Evolutionary conservation across 106 monocot genomes (phyloP), one percentile per base, ranked within the genome.

Genomic region (Hemerocallis citrina): DNA sequence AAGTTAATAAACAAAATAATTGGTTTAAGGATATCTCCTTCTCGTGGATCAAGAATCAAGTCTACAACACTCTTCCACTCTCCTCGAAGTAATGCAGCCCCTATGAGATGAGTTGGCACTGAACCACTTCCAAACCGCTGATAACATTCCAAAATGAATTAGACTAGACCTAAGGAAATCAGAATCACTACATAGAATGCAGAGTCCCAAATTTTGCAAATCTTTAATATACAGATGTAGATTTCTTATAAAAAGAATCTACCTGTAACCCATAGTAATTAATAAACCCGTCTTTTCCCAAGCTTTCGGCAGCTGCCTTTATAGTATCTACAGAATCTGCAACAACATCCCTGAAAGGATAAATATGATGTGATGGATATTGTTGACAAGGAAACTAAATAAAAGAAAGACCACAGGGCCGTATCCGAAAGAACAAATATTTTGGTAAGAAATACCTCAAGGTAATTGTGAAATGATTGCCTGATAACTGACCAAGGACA

Each of bases 111-210:
- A 56, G 98, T 98, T 64, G 98, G 98, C 57, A 98, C 72, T 25
- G 92, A 91, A 63, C 98, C 98, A 76, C 92, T 92, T 81, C 98
- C 98, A 82, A 98, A 98, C 34, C 98, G 84, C 98, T 98, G 49
- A 61, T 24, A 58, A 10, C 40, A 39, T 72, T 64, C 29, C 42
- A 70, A 65, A 59, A 29, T 48, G 16, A 63, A 27, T 52, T 22
- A 54, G n/a, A n/a, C n/a, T n/a, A n/a, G 41, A 55, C 19, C 3
- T 30, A 38, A 8, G 24, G 12, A 3, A 54, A 54, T 31, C 31
- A 54, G 31, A 54, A 54, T 30, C 14, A 32, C 28, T 3, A 54
- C 2, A 10, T 30, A 14, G 13, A 2, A 31, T 54, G 49, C 16
- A 32, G 8, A 52, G 32, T 6, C 30, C 29, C 29, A 54, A 30